Base-by-base conservation (phyloP, 176 grass and related monocot species). In the Rhynchospora pubera region DNA sequence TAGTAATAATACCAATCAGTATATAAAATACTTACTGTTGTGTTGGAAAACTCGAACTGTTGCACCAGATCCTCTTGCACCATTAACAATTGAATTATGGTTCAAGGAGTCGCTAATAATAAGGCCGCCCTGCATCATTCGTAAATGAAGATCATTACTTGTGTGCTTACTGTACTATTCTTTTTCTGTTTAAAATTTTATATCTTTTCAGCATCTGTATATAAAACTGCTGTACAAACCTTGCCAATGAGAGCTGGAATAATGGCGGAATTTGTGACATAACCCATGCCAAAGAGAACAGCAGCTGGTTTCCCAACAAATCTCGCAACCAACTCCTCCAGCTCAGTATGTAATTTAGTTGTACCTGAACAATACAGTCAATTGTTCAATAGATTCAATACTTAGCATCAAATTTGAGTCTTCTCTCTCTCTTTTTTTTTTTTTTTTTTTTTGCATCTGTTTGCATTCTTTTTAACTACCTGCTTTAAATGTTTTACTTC, bases 1-100 rank as follows among this genome's bases (percentile, higher is more conserved):
- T 70, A 21, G 16, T 21, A 70, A 15, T 70, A 15, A 18, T 9
- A 70, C 39, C 66, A 70, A 70, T 6, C 7, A 70, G 66, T 47
- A 70, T 26, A 48, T 68, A 42, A 68, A 47, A 39, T 83, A 75
- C 94, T 91, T 92, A 97, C 94, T 97, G 86, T 94, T 97, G 84
- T 97, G 90, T 89, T 97, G 94, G 84, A 94, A 94, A 83, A 97
- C 91, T 19, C 73, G 84, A 62, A 97, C 91, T 76, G 91, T 89
- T 52, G 94, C 91, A 60, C 91, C 88, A 75, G 94, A 94, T 79
- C 94, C 94, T 42, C 91, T 88, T 53, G 94, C 91, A 61, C 91
- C 94, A 89, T 94, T 94, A 66, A 97, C 91, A 82, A 97, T 94
- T 65, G 94, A 97, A 87, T 91, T 97, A 87, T 97, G 94, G 79